These are phyloP conservation scores for Lactuca saligna DNA, from an alignment of 129 eudicot genomes.

Conservation along the genomic window DNA sequence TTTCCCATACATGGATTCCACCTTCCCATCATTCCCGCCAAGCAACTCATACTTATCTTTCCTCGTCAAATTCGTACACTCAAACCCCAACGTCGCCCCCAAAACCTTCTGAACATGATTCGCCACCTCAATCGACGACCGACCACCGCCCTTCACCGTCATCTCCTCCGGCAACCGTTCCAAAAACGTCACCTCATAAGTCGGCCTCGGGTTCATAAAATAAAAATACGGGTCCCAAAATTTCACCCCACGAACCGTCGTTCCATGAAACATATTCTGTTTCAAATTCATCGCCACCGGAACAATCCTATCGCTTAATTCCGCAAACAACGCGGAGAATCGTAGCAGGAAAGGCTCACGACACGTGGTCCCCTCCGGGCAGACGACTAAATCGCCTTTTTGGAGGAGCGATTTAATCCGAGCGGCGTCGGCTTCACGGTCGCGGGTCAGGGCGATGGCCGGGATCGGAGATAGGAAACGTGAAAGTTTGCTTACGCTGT, in stretches of 20 bases:
- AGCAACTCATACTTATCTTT: constrained; percentile 90
- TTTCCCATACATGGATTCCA: constrained; percentile 77
- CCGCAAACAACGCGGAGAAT: constrained; percentile 78
- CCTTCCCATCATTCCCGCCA: constrained; percentile 98
- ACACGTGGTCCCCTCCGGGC: constrained; percentile 84
- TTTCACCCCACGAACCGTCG: constrained; percentile 74
- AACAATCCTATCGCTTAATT: constrained; percentile 71
- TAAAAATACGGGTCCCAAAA: constrained; percentile 83
- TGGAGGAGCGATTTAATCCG: constrained; percentile 59
- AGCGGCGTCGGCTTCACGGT: constrained; percentile 80
- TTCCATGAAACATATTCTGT: constrained; percentile 78
- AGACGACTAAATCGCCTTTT: constrained; percentile 78
- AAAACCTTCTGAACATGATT: constrained; percentile 79
- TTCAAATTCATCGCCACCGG: constrained; percentile 75
- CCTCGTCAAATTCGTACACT: constrained; percentile 88
- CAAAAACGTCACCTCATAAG: constrained; percentile 72
- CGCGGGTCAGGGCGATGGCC: constrained; percentile 82
- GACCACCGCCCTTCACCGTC: constrained; percentile 68
- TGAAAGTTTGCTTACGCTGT: constrained; percentile 80
- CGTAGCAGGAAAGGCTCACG: constrained; percentile 67
- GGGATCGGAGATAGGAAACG: constrained; percentile 78
- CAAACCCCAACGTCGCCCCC: constrained; percentile 66
- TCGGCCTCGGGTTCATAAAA: constrained; percentile 89
- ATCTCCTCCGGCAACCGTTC: constrained; percentile 70
- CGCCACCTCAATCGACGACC: constrained; percentile 76